Conservation (phyloP, 805 yeast genomes). For the Kuraishia hungarica region DNA sequence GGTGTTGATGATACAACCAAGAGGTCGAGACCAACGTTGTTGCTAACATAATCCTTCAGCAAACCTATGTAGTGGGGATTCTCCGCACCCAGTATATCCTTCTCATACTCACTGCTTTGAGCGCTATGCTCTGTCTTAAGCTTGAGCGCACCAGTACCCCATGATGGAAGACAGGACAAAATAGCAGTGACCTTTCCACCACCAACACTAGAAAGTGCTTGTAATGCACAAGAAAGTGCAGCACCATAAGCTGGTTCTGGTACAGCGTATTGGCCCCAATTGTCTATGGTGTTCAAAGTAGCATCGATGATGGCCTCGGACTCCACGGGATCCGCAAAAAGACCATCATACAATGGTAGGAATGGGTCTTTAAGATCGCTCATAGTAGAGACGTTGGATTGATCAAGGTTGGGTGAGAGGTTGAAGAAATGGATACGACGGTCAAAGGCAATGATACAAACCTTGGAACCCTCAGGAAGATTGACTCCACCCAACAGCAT, state of each 20-base stretch:
- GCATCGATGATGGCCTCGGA: slow-evolving; percentile 56
- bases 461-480: slow-evolving; percentile 35
- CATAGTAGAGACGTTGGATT: slow-evolving; percentile 50
- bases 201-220: slow-evolving; percentile 54
- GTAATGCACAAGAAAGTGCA: slow-evolving; percentile 61
- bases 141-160: slow-evolving; percentile 71
- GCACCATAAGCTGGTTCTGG: slow-evolving; percentile 73
- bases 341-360: slow-evolving; percentile 69
- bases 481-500: slow-evolving; percentile 29
- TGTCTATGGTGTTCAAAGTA: slow-evolving; percentile 55
- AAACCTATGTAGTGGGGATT: slow-evolving; percentile 54
- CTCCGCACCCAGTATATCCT: slow-evolving; percentile 48
- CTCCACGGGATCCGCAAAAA: slow-evolving; percentile 73
- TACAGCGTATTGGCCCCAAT: slow-evolving; percentile 25
- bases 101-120: slow-evolving; percentile 29
- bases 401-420: slow-evolving; percentile 39
- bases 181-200: slow-evolving; percentile 79
- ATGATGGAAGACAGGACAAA: slow-evolving; percentile 62
- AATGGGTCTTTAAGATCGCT: slow-evolving; percentile 73
- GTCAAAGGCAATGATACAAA: slow-evolving; percentile 75
- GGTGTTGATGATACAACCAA: slow-evolving; percentile 57
- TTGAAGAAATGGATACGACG: slow-evolving; percentile 65
- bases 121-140: slow-evolving; percentile 27
- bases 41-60: slow-evolving; percentile 43
- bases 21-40: slow-evolving; percentile 69